Percentiles rank a stretch among this genome's conserved stretches.
Evolutionary conservation across 805 yeast species (phyloP).

Genomic region (Maudiozyma pseudohumilis): DNA sequence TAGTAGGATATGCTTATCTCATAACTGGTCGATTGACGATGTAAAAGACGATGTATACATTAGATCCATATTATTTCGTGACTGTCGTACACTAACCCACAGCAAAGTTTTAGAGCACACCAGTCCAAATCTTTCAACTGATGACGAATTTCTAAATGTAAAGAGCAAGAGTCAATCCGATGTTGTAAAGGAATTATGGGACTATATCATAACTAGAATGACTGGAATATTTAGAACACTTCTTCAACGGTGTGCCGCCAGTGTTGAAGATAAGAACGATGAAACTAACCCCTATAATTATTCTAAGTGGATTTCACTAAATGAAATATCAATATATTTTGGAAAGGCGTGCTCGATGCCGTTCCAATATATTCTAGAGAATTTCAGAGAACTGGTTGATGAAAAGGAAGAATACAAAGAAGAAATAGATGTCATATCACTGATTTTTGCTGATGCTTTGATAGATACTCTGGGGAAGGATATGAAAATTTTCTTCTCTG

Average conservation of each 20-base stretch:
- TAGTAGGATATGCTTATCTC: too few relatives aligned
- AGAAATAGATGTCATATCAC: too few relatives aligned
- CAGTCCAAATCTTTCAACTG: too few relatives aligned
- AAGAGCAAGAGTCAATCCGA: neutral
- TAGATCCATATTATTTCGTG: neutral
- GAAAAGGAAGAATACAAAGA: neutral
- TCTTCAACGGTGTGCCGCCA: neutral
- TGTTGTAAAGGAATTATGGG: neutral
- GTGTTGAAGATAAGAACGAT: neutral
- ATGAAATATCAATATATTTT: neutral
- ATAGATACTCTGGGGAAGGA: too few relatives aligned
- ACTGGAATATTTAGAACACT: neutral
- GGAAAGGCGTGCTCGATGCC: neutral
- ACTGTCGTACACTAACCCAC: neutral
- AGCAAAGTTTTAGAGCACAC: neutral
- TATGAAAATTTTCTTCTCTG: too few relatives aligned
- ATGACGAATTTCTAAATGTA: too few relatives aligned
- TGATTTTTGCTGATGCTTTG: too few relatives aligned
- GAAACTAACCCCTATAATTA: neutral
- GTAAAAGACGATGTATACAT: neutral
- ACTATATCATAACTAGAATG: neutral
- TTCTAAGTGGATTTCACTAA: too few relatives aligned
- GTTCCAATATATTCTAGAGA: neutral
- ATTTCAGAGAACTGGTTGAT: neutral
- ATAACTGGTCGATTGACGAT: too few relatives aligned